Percentiles rank a stretch among this genome's conserved stretches.
Conservation (phyloP, 257 asterid species). For the Cinchona pubescens region DNA sequence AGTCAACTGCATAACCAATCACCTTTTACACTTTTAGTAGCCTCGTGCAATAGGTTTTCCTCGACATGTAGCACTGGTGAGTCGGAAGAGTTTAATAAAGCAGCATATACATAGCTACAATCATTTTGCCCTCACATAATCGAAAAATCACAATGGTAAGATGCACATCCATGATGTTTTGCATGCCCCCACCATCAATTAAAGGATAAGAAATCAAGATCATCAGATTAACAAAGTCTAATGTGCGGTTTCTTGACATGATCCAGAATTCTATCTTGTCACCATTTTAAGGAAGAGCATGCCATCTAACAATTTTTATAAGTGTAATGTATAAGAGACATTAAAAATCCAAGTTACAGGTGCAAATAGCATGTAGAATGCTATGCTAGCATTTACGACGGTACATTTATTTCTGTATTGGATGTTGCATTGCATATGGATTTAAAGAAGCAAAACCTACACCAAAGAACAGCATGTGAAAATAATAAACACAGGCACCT, state of each 20-base stretch:
- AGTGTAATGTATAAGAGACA: background rate
- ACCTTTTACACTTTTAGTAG: background rate
- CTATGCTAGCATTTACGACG: background rate
- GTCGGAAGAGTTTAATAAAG: background rate
- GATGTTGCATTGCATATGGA: too few species aligned
- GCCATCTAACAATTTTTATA: background rate
- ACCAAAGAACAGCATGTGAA: slow-evolving; percentile 9
- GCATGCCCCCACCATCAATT: background rate
- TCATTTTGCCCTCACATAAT: background rate
- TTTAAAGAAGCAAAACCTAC: background rate
- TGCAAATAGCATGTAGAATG: background rate
- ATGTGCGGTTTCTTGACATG: background rate
- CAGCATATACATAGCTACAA: background rate
- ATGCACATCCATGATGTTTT: background rate
- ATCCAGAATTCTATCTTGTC: background rate
- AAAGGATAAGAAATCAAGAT: background rate
- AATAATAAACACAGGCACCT: slow-evolving; percentile 41
- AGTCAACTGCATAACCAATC: background rate
- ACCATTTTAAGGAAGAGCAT: background rate
- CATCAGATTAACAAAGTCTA: background rate
- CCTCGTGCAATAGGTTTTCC: background rate
- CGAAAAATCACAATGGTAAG: background rate
- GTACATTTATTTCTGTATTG: background rate
- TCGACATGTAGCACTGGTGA: background rate
- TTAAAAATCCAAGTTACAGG: background rate